phyloP scores from a whole-genome alignment of 352 stramenopile species.

The Aphanomyces stellatus region DNA sequence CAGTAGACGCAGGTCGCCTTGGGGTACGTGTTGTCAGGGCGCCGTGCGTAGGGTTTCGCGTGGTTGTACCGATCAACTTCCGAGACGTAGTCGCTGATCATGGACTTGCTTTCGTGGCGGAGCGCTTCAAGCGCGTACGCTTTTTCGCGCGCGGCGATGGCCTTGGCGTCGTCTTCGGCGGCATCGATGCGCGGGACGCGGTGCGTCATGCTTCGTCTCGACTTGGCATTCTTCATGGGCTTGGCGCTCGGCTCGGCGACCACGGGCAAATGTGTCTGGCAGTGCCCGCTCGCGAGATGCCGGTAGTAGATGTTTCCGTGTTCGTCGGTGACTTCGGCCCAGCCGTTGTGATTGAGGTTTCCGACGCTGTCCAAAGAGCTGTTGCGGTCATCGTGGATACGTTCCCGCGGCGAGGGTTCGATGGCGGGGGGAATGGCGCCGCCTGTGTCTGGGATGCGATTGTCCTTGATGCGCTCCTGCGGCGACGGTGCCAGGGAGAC shows the following conservation, averaged over 20 bases:
- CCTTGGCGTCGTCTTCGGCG: not conserved
- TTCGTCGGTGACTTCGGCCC: not conserved
- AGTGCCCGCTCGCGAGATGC: constrained; percentile 5
- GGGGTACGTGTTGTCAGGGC: constrained; percentile 32
- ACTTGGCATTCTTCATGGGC: not conserved
- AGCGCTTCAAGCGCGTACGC: not conserved
- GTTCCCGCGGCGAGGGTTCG: not conserved
- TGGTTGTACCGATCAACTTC: constrained; percentile 40
- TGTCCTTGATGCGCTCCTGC: too few relatives aligned
- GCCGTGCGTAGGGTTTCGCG: constrained; percentile 43
- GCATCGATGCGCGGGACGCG: not conserved
- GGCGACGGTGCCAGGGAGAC: too few relatives aligned
- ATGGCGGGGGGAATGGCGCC: not conserved
- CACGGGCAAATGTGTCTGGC: constrained; percentile 6
- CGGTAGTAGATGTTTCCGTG: not conserved
- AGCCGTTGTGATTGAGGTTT: too few relatives aligned
- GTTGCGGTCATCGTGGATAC: not conserved
- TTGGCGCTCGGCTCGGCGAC: not conserved
- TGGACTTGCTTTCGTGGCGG: constrained; percentile 7
- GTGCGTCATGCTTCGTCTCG: not conserved
- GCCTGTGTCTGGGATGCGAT: too few relatives aligned
- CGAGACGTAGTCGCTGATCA: constrained; percentile 52
- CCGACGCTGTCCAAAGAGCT: too few relatives aligned
- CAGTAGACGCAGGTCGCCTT: constrained; percentile 43
- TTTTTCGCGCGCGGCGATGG: not conserved